phyloP scores from a whole-genome alignment of 2,329 filamentous ascomycete genomes.

The Botrytis byssoidea region DNA sequence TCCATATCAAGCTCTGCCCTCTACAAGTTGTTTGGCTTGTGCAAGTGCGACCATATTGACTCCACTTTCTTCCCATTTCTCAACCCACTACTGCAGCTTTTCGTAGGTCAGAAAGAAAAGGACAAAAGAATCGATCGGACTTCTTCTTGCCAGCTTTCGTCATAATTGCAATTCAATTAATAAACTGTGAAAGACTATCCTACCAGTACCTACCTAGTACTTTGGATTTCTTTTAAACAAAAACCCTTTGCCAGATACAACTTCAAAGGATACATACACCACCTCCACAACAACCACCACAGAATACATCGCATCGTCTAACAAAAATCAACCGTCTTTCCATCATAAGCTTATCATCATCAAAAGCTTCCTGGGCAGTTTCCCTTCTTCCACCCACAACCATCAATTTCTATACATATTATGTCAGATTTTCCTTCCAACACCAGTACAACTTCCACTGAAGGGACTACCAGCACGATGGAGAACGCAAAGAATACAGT shows the following conservation, averaged over 20 bases:
- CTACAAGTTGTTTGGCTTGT: background rate
- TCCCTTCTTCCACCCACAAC: background rate
- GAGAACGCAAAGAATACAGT: slow-evolving; percentile 21
- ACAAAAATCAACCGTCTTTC: background rate
- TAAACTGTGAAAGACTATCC: background rate
- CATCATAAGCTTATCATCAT: background rate
- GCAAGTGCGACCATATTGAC: slow-evolving; percentile 6
- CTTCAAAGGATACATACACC: background rate
- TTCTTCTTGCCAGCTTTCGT: slow-evolving; percentile 12
- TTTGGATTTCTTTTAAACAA: background rate
- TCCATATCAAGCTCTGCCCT: background rate
- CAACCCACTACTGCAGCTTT: slow-evolving; percentile 8
- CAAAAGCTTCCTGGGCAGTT: background rate
- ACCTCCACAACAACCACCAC: background rate
- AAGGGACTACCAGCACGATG: slow-evolving; percentile 8
- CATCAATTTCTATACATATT: background rate
- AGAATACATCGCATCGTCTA: background rate
- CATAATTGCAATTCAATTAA: slow-evolving; percentile 10
- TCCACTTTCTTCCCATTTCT: slow-evolving; percentile 1
- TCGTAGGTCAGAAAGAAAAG: background rate
- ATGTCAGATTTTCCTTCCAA: slow-evolving; percentile 22
- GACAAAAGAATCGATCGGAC: background rate
- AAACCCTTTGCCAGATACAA: background rate
- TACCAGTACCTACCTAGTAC: background rate
- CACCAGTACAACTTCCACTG: slow-evolving; percentile 4